Evolutionary conservation across 2,329 filamentous ascomycete genomes (phyloP), one percentile per base, ranked within the genome.

Genomic region (Penicillium palitans): DNA sequence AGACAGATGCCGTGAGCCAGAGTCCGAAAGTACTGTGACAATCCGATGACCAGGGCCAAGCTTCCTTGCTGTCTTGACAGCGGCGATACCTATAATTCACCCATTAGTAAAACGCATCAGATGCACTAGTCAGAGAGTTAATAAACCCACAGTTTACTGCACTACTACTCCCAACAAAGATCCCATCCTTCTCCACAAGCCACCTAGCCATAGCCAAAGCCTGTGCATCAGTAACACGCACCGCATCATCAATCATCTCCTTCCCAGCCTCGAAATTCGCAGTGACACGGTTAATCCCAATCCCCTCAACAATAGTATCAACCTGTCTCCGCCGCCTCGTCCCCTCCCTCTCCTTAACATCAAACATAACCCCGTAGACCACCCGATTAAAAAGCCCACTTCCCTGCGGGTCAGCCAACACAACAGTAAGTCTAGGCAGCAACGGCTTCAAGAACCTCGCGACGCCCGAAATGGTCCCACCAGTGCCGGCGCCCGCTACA

Each of bases 331-430:
- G 83, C 49, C 96, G 84, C 15, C 95, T 83, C 13, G 93, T 98
- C 4, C 95, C 95, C 80, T 99, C 95, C 63, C 84, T 85, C 78
- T 99, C 95, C 31, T 90, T 96, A 0, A 83, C 70, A 59, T 92
- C 90, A 77, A 97, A 99, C 91, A 99, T 96, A 61, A 99, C 95
- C 6, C 93, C 95, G 74, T 95, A 90, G 66, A 89, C 89, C 64
- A 99, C 83, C 71, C 91, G 90, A 78, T 99, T 96, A 80, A 90
- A 97, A 27, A 99, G 80, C 0, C 95, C 95, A 72, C 91, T 96
- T 10, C 95, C 95, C 72, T 96, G 92, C 1, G 95, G 96, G 74
- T 99, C 95, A 0, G 95, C 93, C 1, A 99, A 85, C 1, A 98
- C 87, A 33, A 98, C 80, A 62, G 83, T 84, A 58, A 95, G 64